A percentile compares a stretch with the other conserved stretches of the same genome.
Evolutionary conservation across 176 grass and related monocot species (phyloP).

Genomic region (Chrysopogon serrulatus): DNA sequence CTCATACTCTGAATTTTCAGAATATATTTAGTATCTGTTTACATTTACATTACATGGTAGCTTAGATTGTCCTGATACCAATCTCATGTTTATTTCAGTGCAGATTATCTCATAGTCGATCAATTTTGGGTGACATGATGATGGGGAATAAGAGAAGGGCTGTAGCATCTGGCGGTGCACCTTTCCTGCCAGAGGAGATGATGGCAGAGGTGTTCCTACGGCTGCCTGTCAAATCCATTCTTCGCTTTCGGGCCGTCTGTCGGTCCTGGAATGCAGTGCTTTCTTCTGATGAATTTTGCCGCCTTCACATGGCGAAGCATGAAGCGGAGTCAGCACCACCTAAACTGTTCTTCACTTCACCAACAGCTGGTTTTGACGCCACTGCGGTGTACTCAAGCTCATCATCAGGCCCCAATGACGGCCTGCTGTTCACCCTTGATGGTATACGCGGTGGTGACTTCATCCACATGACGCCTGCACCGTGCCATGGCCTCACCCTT

Average conservation of each 20-base stretch:
- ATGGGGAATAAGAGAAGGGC: neutral
- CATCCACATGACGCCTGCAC: neutral
- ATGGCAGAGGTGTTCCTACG: slow-evolving; percentile 22
- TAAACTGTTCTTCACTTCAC: neutral
- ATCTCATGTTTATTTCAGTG: neutral
- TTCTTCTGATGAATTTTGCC: slow-evolving; percentile 3
- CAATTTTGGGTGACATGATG: neutral
- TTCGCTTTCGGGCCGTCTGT: neutral
- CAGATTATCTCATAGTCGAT: neutral
- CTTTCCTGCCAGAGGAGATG: neutral
- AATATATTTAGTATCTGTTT: neutral
- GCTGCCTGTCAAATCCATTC: slow-evolving; percentile 19
- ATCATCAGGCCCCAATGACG: neutral
- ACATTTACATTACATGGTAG: neutral
- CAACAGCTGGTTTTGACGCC: neutral
- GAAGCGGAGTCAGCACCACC: neutral
- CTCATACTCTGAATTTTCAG: neutral
- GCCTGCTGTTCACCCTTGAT: slow-evolving; percentile 5
- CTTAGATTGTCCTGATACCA: neutral
- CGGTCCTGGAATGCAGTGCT: slow-evolving; percentile 9
- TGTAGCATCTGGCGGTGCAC: neutral
- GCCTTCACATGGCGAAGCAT: neutral
- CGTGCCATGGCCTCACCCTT: slow-evolving; percentile 21
- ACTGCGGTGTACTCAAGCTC: neutral
- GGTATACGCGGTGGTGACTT: neutral